Base-by-base conservation (phyloP, 1,139 yeast species). In the Blastobotrys petasosporus region DNA sequence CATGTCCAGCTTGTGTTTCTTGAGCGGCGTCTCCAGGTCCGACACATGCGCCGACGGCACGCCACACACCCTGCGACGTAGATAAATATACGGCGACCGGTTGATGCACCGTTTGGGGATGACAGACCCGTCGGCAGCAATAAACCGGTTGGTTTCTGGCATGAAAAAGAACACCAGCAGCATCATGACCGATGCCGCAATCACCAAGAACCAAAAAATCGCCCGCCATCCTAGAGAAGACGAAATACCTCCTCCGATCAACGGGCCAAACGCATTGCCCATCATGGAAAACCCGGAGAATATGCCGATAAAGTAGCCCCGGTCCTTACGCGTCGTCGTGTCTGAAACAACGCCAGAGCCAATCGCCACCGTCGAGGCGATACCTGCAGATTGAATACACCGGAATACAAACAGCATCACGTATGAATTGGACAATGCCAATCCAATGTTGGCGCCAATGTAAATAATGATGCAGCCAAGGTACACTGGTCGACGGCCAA, bases 241-340 rank as follows among this genome's bases (percentile, higher is more conserved):
- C 2, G 80, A 75, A 32, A 85, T 62, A 0, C 74, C 77, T 6
- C 90, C 84, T 16, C 95, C 95, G 23, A 85, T 65, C 10, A 85
- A 65, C 0, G 94, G 87, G 5, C 94, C 90, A 50, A 84, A 70
- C 0, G 86, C 87, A 56, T 80, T 83, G 1, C 94, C 94, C 15
- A 83, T 58, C 7, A 83, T 70, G 2, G 80, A 75, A n/a, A 80
- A 65, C 0, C 94, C 94, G 12, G 76, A 64, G 2, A 77, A 74
- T 15, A 79, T 58, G 0, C 92, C 90, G 41, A 80, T 74, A 48
- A 73, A 74, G 9, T 76, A 71, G 7, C 94, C 95, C 48, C 95
- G 70, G 49, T 80, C 79, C 12, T 68, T 68, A 37, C 80, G 67
- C 0, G 77, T 71, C 0, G 86, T 76, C 37, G 81, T 64, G 60